Evolutionary conservation across 1,284 basidiomycete genomes (phyloP), one percentile per base, ranked within the genome.

Genomic region (Irpex lacteus): DNA sequence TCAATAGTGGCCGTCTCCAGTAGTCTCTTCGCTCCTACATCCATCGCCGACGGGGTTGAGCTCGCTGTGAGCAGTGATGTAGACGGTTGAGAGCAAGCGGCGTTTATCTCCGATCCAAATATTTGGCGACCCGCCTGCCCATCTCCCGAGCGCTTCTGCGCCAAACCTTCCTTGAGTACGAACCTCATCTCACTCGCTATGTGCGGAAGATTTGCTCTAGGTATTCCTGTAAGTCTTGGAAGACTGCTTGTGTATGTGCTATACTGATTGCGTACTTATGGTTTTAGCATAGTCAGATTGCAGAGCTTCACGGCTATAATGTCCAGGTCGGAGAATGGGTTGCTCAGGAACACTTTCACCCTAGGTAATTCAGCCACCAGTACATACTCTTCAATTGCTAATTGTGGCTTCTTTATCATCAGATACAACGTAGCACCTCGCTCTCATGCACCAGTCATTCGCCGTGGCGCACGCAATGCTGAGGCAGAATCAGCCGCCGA

Each of bases 401-500:
- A 21, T 36, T 44, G 9, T 11, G 5, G 7, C 13, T 50, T 19
- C 18, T 37, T 26, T 56, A 2, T 5, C 2, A 26, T 26, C 4
- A 26, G 88, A 66, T 85, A 89, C 71, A 88, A 92, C 70, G 82
- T 94, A 66, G 90, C 91, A 2, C 91, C 91, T 0, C 87, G 85
- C 52, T 83, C 88, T 0, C 80, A 85, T 47, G 86, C 85, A 0
- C 89, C 90, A 36, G 88, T 92, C 34, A 76, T 92, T 36, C 82
- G 86, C 26, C 81, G 82, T 19, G 59, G 26, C 15, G 2, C 13
- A 47, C 38, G 36, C 7, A 9, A 26, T 50, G 34, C 44, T 49
- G 7, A 37, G 21, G 58, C 36, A 18, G 54, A 19, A 50, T 15
- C 60, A 50, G 18, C 26, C 8, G 15, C 40, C 59, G 34, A 19